A percentile compares a stretch with the other conserved stretches of the same genome.
Evolutionary conservation across 495 filamentous ascomycete genomes (phyloP).

Genomic region (Penicillium angulare): DNA sequence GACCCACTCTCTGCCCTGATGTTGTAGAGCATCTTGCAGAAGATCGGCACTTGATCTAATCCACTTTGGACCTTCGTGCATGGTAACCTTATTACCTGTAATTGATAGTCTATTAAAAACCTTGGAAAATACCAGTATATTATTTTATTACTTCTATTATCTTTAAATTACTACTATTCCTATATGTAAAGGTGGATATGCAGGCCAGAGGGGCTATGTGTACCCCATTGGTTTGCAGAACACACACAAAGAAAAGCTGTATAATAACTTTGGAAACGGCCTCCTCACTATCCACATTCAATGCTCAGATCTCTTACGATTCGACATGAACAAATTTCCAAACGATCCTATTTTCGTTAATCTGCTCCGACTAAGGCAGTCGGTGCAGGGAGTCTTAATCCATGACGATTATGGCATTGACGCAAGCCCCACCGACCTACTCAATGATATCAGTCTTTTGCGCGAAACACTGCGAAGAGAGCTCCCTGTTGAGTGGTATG

Average conservation of each 20-base stretch:
- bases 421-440: conserved; percentile 1
- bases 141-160: background rate
- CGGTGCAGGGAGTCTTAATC: conserved; percentile 2
- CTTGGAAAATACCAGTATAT: background rate
- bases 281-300: background rate
- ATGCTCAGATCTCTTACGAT: background rate
- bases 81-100: background rate
- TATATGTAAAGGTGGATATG: background rate
- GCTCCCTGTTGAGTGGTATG: conserved; percentile 3
- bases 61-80: background rate
- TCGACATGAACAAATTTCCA: background rate
- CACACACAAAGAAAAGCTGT: background rate
- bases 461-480: conserved; percentile 7
- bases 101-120: background rate
- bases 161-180: background rate
- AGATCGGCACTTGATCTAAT: background rate
- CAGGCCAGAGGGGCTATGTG: background rate
- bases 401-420: conserved; percentile 9
- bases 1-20: background rate
- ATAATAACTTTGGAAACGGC: background rate
- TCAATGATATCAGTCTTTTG: conserved; percentile 3
- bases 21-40: background rate
- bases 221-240: background rate
- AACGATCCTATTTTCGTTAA: background rate
- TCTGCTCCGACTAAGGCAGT: conserved; percentile 1